Evolutionary conservation across 805 yeast species (phyloP), one percentile per base, ranked within the genome.

Genomic region (Aciculoconidium aculeatum): DNA sequence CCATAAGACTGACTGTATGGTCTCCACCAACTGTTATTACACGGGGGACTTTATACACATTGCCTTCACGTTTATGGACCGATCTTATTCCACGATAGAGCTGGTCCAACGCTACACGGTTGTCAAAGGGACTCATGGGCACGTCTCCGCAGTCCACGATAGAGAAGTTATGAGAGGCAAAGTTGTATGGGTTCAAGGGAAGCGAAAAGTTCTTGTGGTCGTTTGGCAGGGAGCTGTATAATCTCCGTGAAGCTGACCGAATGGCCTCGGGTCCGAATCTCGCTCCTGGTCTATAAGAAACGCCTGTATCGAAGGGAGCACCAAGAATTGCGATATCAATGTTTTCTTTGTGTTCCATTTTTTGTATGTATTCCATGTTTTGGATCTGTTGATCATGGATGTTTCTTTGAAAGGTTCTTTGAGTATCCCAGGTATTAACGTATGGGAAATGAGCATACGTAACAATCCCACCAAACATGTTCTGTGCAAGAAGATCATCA

Each of bases 91-190:
- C 79, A 15, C 79, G 53, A 42, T 72, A 73, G 66, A 79, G 69
- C 48, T 78, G 84, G 48, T 67, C 59, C 41, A 79, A 56, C 0
- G 85, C 85, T 30, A 79, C 55, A 11, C 67, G 47, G 48, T 77
- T 77, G 51, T 79, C 84, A 53, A 79, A 69, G 6, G 86, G 84
- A 3, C 80, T 70, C 43, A 78, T 69, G 8, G 82, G 77, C 23
- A 78, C 72, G 49, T 79, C 86, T 16, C 79, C 78, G 50, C 86
- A 79, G 51, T 79, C 86, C 5, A 78, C 51, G 10, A 50, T 46
- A 11, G 47, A 21, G 17, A 39, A 45, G 37, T 61, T 58, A 37
- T 60, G 66, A 12, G 53, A 40, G 5, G 16, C 60, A 23, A 56
- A 47, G 31, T 65, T 61, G 48, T 73, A 77, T 4, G 84, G 84